A percentile compares a stretch with the other conserved stretches of the same genome.
phyloP scores from a whole-genome alignment of 2,329 filamentous ascomycete species.

The Rutstroemia sp. region DNA sequence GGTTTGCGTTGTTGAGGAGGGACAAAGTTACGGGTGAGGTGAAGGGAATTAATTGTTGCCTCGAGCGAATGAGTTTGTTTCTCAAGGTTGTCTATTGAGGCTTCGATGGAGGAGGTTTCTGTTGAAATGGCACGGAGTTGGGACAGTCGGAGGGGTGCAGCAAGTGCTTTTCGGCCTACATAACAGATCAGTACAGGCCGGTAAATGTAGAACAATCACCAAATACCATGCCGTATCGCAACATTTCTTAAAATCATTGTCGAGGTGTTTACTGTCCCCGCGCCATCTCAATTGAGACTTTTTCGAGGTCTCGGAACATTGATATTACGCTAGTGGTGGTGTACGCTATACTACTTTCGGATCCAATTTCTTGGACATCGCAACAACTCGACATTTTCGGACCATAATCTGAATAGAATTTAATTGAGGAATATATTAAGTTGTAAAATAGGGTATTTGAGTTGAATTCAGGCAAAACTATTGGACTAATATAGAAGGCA shows the following conservation, averaged over 20 bases:
- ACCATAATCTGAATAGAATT: background rate
- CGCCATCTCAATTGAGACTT: slow-evolving; percentile 13
- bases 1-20: slow-evolving; percentile 4
- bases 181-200: slow-evolving; percentile 17
- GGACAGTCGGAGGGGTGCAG: slow-evolving; percentile 33
- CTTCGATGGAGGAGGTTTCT: slow-evolving; percentile 15
- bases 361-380: background rate
- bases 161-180: slow-evolving; percentile 47
- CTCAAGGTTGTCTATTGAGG: slow-evolving; percentile 10
- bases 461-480: slow-evolving; percentile 10
- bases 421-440: background rate
- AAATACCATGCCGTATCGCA: slow-evolving; percentile 47
- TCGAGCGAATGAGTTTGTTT: slow-evolving; percentile 18
- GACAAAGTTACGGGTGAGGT: slow-evolving; percentile 16
- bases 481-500: slow-evolving; percentile 5
- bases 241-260: slow-evolving; percentile 51
- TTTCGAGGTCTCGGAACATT: slow-evolving; percentile 20
- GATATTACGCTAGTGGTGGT: slow-evolving; percentile 14
- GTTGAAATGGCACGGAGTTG: slow-evolving; percentile 35
- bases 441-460: slow-evolving; percentile 3
- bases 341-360: slow-evolving; percentile 11
- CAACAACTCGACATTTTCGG: background rate
- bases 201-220: background rate
- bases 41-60: slow-evolving; percentile 16
- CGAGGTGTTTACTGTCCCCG: slow-evolving; percentile 16